Conservation (phyloP, 2,329 filamentous ascomycete genomes). For the Fusarium verticillioides region DNA sequence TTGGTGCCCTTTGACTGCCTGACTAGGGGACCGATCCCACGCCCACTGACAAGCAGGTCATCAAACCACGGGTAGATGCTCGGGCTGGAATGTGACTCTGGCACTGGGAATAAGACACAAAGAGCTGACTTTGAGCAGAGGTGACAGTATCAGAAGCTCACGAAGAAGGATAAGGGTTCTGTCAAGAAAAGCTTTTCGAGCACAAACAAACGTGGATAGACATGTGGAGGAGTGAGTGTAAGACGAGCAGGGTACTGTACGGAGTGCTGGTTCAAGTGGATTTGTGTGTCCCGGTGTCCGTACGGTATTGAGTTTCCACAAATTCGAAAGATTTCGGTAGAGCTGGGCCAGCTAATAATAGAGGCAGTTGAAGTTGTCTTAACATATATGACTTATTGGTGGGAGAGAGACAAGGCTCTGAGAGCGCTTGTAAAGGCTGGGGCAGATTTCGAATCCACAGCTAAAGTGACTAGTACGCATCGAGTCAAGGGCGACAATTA, state of each 20-base stretch:
- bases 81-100: slow-evolving; percentile 36
- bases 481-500: slow-evolving; percentile 12
- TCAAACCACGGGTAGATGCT: slow-evolving; percentile 37
- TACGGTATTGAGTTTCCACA: slow-evolving; percentile 19
- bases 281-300: slow-evolving; percentile 12
- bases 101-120: slow-evolving; percentile 18
- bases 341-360: slow-evolving; percentile 20
- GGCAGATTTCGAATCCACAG: slow-evolving; percentile 2
- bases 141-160: slow-evolving; percentile 15
- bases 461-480: slow-evolving; percentile 17
- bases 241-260: neutral
- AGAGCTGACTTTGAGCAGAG: slow-evolving; percentile 9
- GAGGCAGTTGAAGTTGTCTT: slow-evolving; percentile 24
- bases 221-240: slow-evolving; percentile 25
- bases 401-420: slow-evolving; percentile 14
- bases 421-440: slow-evolving; percentile 5
- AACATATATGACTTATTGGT: slow-evolving; percentile 10
- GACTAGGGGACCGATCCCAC: slow-evolving; percentile 34
- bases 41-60: slow-evolving; percentile 35
- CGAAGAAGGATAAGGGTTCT: slow-evolving; percentile 19
- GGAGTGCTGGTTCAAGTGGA: slow-evolving; percentile 17
- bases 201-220: slow-evolving; percentile 29
- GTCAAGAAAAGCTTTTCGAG: slow-evolving; percentile 17
- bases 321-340: slow-evolving; percentile 15
- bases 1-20: slow-evolving; percentile 28